A percentile compares a stretch with the other conserved stretches of the same genome.
phyloP scores from a whole-genome alignment of 106 monocot genomes.

The Iris macrosiphon region DNA sequence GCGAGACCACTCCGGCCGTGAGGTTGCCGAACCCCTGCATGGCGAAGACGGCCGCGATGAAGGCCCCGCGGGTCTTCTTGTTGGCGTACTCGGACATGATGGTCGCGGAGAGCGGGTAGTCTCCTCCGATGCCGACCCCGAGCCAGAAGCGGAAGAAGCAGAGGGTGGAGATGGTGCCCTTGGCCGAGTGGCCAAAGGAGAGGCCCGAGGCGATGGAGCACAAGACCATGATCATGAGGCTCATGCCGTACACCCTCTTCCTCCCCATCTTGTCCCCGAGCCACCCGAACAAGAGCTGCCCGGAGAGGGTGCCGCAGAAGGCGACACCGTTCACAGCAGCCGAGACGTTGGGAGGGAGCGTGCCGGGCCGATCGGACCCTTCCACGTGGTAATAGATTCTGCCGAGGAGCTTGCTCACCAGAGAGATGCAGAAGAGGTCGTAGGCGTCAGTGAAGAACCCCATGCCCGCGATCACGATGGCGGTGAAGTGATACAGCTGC shows the following conservation, averaged over 20 bases:
- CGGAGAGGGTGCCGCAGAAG: slow-evolving; percentile 25
- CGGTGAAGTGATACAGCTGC: slow-evolving; percentile 15
- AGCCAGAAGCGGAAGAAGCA: slow-evolving; percentile 86
- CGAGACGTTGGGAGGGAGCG: slow-evolving; percentile 8
- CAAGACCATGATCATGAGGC: slow-evolving; percentile 36
- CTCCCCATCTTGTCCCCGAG: slow-evolving; percentile 41
- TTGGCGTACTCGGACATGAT: slow-evolving; percentile 90
- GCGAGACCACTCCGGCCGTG: slow-evolving; percentile 6
- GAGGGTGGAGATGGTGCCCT: slow-evolving; percentile 32
- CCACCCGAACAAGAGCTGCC: slow-evolving; percentile 45
- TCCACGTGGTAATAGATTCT: slow-evolving; percentile 13
- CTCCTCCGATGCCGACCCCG: slow-evolving; percentile 69
- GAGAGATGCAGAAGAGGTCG: slow-evolving; percentile 21
- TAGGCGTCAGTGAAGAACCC: slow-evolving; percentile 30
- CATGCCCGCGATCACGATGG: slow-evolving; percentile 17
- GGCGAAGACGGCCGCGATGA: slow-evolving; percentile 78
- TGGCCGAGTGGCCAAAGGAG: slow-evolving; percentile 42
- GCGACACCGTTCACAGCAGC: slow-evolving; percentile 13
- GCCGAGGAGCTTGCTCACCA: slow-evolving; percentile 15
- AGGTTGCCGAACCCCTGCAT: slow-evolving; percentile 43
- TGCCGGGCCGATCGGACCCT: slow-evolving; percentile 3
- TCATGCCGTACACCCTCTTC: slow-evolving; percentile 56
- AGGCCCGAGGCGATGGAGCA: slow-evolving; percentile 50
- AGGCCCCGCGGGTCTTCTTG: slow-evolving; percentile 70
- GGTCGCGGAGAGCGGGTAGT: slow-evolving; percentile 68